These are phyloP conservation scores for Pichia ethanolica DNA, from an alignment of 805 yeast genomes.

Conservation along the genomic window DNA sequence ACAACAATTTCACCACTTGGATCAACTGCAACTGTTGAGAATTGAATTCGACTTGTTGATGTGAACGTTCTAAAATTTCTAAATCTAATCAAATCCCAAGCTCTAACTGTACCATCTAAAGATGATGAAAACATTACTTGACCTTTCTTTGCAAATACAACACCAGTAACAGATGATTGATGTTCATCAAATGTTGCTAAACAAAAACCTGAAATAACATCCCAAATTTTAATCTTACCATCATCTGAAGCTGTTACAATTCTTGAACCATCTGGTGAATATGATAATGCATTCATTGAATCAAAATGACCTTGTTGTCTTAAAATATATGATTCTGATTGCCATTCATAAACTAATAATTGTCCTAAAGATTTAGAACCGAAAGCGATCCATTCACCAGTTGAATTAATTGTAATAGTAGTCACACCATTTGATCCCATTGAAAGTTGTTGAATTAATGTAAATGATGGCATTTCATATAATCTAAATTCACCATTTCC, in stretches of 20 bases:
- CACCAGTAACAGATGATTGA: slow-evolving; percentile 78
- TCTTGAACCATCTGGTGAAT: slow-evolving; percentile 92
- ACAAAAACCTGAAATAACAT: slow-evolving; percentile 85
- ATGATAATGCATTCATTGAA: slow-evolving; percentile 71
- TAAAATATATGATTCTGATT: slow-evolving; percentile 87
- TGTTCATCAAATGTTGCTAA: slow-evolving; percentile 89
- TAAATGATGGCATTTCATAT: slow-evolving; percentile 79
- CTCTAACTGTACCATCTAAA: slow-evolving; percentile 92
- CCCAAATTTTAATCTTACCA: slow-evolving; percentile 97
- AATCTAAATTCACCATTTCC: slow-evolving; percentile 83
- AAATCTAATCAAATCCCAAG: slow-evolving; percentile 91
- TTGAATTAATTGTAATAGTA: slow-evolving; percentile 65
- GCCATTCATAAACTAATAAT: slow-evolving; percentile 96
- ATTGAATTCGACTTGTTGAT: slow-evolving; percentile 81
- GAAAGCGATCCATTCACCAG: slow-evolving; percentile 97
- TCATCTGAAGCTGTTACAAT: slow-evolving; percentile 94
- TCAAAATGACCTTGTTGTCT: slow-evolving; percentile 98
- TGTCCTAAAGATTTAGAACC: slow-evolving; percentile 93
- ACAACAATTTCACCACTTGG: slow-evolving; percentile 96
- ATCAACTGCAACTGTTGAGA: slow-evolving; percentile 85
- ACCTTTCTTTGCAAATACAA: slow-evolving; percentile 82
- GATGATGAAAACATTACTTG: slow-evolving; percentile 89
- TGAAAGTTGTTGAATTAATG: slow-evolving; percentile 73
- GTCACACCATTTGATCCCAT: slow-evolving; percentile 90
- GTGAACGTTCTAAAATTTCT: slow-evolving; percentile 94